Evolutionary conservation across 352 stramenopile genomes (phyloP), one percentile per base, ranked within the genome.

Genomic region (Phytophthora cajani): DNA sequence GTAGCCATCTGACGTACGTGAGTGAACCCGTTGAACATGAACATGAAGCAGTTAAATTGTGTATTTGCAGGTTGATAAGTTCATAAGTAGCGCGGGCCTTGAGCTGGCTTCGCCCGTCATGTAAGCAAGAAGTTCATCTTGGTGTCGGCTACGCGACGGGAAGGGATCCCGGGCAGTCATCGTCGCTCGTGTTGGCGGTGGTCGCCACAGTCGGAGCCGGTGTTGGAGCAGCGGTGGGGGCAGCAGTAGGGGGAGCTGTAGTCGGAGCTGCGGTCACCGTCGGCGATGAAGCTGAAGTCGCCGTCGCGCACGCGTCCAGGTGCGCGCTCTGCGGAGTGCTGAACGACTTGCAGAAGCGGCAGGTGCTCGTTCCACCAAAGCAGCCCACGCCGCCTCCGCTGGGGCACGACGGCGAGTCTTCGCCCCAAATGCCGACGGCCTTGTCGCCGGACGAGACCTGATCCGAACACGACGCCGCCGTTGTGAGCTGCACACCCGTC

Each of bases 301-400:
- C 58, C 27, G 56, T 40, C 4, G 17, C 21, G 59, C 79, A 86
- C 5, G 54, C 19, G 4, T 60, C 33, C 33, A 81, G 69, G 51
- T 79, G 51, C 2, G 63, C 21, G 33, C 69, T 84, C 32, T 80
- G 64, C 9, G 44, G 33, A 9, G 74, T 74, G 25, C 19, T 65
- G 38, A 62, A 69, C 14, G n/a, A 5, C 53, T 57, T 71, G 64
- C 79, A 87, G 47, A 73, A 76, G 19, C 69, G 62, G 21, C 77
- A 84, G 21, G 19, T 14, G 56, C 36, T 44, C 33, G 23, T 21
- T 42, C 40, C 46, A 10, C 46, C 16, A 40, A 82, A 80, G 55
- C 77, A 87, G 33, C 79, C 78, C 23, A 82, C 10, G 3, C 77
- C 77, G 14, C 79, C 79, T 32, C 12, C 36, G 0, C 58, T 60